These are phyloP conservation scores for Parietichytrium sp. DNA, from an alignment of 108 stramenopile species.

Conservation along the genomic window DNA sequence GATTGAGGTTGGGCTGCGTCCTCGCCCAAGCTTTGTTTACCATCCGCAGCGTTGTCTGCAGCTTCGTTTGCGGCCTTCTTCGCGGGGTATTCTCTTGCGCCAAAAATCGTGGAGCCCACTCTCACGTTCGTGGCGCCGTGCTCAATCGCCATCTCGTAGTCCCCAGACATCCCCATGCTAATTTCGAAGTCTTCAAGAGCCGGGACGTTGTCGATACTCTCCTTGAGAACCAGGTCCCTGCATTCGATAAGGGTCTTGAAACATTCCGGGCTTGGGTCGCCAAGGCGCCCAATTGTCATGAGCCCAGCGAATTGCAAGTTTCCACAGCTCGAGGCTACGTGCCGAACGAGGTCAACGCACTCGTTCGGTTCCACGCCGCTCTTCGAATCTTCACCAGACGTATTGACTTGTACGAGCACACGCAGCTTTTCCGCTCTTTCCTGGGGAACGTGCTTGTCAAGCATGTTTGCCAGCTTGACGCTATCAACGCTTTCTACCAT, in stretches of 20 bases:
- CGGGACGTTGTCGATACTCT: slow-evolving; percentile 54
- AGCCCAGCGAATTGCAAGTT: slow-evolving; percentile 77
- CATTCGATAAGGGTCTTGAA: not conserved
- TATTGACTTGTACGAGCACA: slow-evolving; percentile 88
- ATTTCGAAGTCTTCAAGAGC: slow-evolving; percentile 68
- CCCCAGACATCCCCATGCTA: slow-evolving; percentile 98
- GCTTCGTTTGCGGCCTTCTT: not conserved
- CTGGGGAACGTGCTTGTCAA: slow-evolving; percentile 55
- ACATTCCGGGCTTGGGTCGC: slow-evolving; percentile 59
- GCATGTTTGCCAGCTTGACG: slow-evolving; percentile 83
- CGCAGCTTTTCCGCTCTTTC: not conserved
- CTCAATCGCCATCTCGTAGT: slow-evolving; percentile 89
- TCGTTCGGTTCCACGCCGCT: slow-evolving; percentile 75
- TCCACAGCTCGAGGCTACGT: slow-evolving; percentile 71
- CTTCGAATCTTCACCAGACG: slow-evolving; percentile 90
- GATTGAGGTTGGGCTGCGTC: not conserved
- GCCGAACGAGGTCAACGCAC: slow-evolving; percentile 50
- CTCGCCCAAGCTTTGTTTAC: not conserved
- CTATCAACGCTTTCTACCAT: slow-evolving; percentile 84
- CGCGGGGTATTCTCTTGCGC: slow-evolving; percentile 47
- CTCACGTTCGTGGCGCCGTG: slow-evolving; percentile 86
- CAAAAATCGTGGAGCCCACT: slow-evolving; percentile 95
- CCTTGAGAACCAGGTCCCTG: slow-evolving; percentile 46
- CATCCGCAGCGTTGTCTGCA: not conserved
- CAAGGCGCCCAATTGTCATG: slow-evolving; percentile 97